These are phyloP conservation scores for Plasmodium knowlesi DNA, from an alignment of 169 alveolate species.

Conservation along the genomic window DNA sequence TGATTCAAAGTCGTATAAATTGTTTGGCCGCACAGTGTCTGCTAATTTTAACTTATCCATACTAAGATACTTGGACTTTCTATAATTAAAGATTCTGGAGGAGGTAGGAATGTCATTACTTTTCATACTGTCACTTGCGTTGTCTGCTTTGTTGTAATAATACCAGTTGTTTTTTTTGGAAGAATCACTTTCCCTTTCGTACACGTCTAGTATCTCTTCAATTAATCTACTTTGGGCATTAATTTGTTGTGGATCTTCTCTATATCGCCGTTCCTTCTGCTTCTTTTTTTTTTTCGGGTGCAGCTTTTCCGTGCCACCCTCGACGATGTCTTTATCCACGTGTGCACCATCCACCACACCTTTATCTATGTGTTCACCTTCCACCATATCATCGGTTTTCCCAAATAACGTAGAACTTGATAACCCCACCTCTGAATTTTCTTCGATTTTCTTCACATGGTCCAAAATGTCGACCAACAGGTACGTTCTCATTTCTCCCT, in stretches of 20 bases:
- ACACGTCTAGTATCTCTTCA: background rate
- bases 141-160: constrained; percentile 6
- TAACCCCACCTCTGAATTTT: background rate
- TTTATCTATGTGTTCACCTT: background rate
- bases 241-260: background rate
- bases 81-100: background rate
- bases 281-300: background rate
- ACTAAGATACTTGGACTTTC: constrained; percentile 29
- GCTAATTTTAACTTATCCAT: background rate
- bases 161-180: background rate
- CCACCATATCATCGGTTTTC: background rate
- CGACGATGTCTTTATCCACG: too few species aligned
- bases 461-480: constrained; percentile 73
- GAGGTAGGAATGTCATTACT: background rate
- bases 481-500: constrained; percentile 85
- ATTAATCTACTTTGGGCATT: constrained; percentile 9
- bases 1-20: constrained; percentile 25
- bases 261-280: background rate
- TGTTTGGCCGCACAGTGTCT: background rate
- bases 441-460: background rate
- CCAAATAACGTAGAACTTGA: constrained; percentile 4
- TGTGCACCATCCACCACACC: background rate
- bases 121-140: constrained; percentile 10
- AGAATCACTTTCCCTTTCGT: background rate
- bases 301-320: background rate